Conservation (phyloP, 2,329 filamentous ascomycete genomes). For the Teratosphaeria nubilosa region DNA sequence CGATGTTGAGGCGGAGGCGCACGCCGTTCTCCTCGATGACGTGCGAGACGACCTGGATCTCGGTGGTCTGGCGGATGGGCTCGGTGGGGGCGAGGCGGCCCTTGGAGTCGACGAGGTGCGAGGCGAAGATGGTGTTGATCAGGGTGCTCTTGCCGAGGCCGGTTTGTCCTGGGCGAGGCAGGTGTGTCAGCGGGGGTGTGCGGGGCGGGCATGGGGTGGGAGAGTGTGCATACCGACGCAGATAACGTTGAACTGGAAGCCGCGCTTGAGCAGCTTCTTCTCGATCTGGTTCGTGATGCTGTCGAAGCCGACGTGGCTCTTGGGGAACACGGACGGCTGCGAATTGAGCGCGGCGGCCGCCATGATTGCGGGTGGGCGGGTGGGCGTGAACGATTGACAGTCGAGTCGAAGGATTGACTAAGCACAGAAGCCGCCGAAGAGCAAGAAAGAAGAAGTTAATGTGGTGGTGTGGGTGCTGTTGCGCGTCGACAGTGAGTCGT, state of each 20-base stretch:
- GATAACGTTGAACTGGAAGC: slow-evolving; percentile 99
- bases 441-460: not conserved
- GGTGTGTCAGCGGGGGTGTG: not conserved
- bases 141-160: slow-evolving; percentile 97
- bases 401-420: not conserved
- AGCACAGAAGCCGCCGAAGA: not conserved
- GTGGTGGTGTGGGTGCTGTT: not conserved
- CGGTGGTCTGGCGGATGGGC: slow-evolving; percentile 86
- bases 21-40: slow-evolving; percentile 99
- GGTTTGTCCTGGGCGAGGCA: slow-evolving; percentile 64
- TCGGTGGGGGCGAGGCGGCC: slow-evolving; percentile 87
- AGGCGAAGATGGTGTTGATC: slow-evolving; percentile 99
- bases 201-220: not conserved
- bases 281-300: slow-evolving; percentile 99
- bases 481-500: not conserved
- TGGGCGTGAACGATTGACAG: not conserved
- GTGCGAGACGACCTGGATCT: slow-evolving; percentile 96
- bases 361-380: slow-evolving; percentile 1
- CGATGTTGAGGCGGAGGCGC: slow-evolving; percentile 93
- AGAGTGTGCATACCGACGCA: slow-evolving; percentile 74
- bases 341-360: slow-evolving; percentile 38
- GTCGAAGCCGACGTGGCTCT: slow-evolving; percentile 99
- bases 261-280: slow-evolving; percentile 98
- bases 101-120: slow-evolving; percentile 98
- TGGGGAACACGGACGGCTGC: slow-evolving; percentile 60